Conservation (phyloP, 257 asterid genomes). For the Striga asiatica region DNA sequence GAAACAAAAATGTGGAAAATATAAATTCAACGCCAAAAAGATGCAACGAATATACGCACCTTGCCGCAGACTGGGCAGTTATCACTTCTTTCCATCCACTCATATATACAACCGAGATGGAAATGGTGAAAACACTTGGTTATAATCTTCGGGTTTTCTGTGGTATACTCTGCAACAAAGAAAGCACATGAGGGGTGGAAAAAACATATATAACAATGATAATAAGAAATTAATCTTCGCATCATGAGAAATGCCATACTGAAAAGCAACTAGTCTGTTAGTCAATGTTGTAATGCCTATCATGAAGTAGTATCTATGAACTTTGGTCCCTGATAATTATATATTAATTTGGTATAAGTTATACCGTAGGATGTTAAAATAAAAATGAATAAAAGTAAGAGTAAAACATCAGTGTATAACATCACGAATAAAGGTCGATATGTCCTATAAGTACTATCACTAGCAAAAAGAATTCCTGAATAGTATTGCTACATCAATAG, state of each 20-base stretch:
- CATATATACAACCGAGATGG: conserved; percentile 67
- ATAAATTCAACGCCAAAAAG: background rate
- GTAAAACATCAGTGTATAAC: background rate
- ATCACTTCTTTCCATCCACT: conserved; percentile 71
- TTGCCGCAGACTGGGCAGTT: conserved; percentile 56
- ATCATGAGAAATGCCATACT: background rate
- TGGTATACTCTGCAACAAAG: conserved; percentile 40
- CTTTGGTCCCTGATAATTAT: background rate
- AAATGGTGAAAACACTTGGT: conserved; percentile 57
- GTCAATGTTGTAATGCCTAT: background rate
- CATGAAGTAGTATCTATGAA: background rate
- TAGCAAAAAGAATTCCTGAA: background rate
- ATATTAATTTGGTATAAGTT: background rate
- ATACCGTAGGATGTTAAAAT: too few species aligned
- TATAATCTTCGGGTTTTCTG: conserved; percentile 46
- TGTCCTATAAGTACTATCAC: background rate
- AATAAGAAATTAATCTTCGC: background rate
- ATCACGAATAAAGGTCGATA: background rate
- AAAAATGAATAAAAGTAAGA: too few species aligned
- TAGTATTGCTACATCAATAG: background rate
- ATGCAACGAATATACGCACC: conserved; percentile 20
- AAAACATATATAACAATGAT: background rate
- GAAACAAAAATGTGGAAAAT: too few species aligned
- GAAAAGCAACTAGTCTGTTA: background rate
- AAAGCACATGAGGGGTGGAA: conserved; percentile 9